Conservation (phyloP, 2,329 filamentous ascomycete species). For the Karstenula rhodostoma region DNA sequence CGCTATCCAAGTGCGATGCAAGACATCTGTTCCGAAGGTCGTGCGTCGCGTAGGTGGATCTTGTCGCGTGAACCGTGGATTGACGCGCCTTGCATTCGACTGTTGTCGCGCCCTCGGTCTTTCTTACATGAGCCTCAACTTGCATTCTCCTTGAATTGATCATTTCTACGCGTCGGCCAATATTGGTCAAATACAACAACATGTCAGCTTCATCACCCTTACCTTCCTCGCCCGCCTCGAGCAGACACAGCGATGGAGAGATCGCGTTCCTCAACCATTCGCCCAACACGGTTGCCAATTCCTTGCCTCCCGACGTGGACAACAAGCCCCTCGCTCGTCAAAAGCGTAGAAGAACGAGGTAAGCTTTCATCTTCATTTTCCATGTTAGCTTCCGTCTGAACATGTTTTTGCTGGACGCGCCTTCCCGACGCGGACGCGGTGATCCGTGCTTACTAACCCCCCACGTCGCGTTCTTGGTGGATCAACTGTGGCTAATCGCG, state of each 20-base stretch:
- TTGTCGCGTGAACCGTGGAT: slow-evolving; percentile 6
- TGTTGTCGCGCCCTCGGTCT: background rate
- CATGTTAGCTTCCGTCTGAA: slow-evolving; percentile 8
- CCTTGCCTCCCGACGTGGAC: slow-evolving; percentile 65
- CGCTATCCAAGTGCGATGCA: slow-evolving; percentile 8
- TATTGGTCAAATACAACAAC: background rate
- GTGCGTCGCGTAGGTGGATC: slow-evolving; percentile 5
- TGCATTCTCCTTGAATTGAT: background rate
- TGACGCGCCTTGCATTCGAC: slow-evolving; percentile 12
- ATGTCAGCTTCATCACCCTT: slow-evolving; percentile 28
- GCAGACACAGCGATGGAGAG: slow-evolving; percentile 36
- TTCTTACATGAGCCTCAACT: background rate
- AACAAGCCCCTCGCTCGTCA: slow-evolving; percentile 68
- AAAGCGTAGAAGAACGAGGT: slow-evolving; percentile 70
- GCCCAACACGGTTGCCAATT: slow-evolving; percentile 63
- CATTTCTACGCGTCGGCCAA: background rate
- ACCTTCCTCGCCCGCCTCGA: slow-evolving; percentile 19
- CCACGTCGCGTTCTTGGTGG: background rate
- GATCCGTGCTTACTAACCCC: slow-evolving; percentile 17
- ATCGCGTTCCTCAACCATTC: slow-evolving; percentile 69
- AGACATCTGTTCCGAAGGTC: slow-evolving; percentile 10
- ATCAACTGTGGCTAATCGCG: slow-evolving; percentile 31
- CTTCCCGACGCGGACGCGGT: slow-evolving; percentile 45
- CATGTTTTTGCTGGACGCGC: slow-evolving; percentile 26
- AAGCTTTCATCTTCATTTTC: slow-evolving; percentile 37